Percentiles rank a stretch among this genome's conserved stretches.
Conservation (phyloP, 768 basidiomycete genomes). For the Artomyces pyxidatus region DNA sequence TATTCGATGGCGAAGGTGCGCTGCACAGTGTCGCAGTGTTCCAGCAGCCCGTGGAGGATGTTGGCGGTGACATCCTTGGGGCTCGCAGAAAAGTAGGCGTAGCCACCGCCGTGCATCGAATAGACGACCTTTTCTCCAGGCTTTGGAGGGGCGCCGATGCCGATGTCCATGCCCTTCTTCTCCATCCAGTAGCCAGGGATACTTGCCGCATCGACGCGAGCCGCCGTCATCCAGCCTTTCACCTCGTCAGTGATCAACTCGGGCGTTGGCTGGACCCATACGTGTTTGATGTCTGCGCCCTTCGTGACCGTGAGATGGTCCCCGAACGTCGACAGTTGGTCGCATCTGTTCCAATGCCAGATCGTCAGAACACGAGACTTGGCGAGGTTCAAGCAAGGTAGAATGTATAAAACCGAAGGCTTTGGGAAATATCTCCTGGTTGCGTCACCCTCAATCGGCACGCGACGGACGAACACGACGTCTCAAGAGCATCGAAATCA, state of each 20-base stretch:
- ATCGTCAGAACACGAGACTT: not conserved
- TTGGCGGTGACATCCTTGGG: slow-evolving; percentile 35
- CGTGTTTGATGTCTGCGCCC: slow-evolving; percentile 9
- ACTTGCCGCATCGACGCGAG: slow-evolving; percentile 2
- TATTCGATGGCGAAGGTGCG: slow-evolving; percentile 52
- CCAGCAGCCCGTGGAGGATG: slow-evolving; percentile 28
- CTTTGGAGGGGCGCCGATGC: slow-evolving; percentile 27
- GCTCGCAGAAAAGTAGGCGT: slow-evolving; percentile 44
- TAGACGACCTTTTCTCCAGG: slow-evolving; percentile 53
- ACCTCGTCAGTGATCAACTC: slow-evolving; percentile 10
- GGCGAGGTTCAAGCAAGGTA: no score
- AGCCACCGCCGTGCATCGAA: slow-evolving; percentile 59
- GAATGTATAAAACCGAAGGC: no score
- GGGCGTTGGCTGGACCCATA: slow-evolving; percentile 16
- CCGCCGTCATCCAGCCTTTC: slow-evolving; percentile 3
- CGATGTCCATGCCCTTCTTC: slow-evolving; percentile 1
- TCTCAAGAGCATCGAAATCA: no score
- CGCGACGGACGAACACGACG: no score
- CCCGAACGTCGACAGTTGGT: slow-evolving; percentile 4
- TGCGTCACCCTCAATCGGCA: no score
- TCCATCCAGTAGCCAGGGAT: slow-evolving; percentile 14
- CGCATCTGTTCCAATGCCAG: not conserved
- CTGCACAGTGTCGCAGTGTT: slow-evolving; percentile 25
- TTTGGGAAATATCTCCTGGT: no score
- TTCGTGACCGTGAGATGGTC: slow-evolving; percentile 6